A percentile compares a stretch with the other conserved stretches of the same genome.
Conservation (phyloP, 2,329 filamentous ascomycete genomes). For the Colletotrichum limetticola region DNA sequence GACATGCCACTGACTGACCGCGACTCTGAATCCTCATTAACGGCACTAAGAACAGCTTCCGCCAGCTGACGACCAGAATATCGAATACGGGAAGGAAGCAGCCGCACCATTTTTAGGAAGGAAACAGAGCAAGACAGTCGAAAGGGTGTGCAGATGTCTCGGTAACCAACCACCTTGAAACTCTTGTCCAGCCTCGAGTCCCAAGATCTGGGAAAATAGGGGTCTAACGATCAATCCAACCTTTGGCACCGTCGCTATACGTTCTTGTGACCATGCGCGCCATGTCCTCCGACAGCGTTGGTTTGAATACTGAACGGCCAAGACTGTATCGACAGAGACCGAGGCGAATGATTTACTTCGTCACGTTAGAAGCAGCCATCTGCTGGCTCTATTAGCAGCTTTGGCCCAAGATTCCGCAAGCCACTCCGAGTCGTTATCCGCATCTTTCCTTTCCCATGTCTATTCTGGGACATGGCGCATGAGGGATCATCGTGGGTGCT, state of each 20-base stretch:
- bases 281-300: conserved; percentile 4
- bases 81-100: conserved; percentile 2
- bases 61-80: background rate
- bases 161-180: background rate
- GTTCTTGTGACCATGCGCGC: background rate
- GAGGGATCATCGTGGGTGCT: conserved; percentile 26
- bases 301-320: background rate
- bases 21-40: background rate
- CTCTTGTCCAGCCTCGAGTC: background rate
- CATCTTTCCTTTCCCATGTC: conserved; percentile 13
- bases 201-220: background rate
- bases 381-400: background rate
- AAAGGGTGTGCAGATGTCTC: conserved; percentile 21
- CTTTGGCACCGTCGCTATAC: background rate
- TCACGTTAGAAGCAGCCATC: background rate
- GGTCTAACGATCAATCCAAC: background rate
- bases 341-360: background rate
- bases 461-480: conserved; percentile 10
- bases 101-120: background rate
- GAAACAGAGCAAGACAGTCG: background rate
- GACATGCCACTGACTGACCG: conserved; percentile 10
- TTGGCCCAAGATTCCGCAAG: background rate
- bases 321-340: background rate
- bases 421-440: background rate
- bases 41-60: background rate